Base-by-base conservation (phyloP, 495 filamentous ascomycete genomes). In the Acidiella bohemica region DNA sequence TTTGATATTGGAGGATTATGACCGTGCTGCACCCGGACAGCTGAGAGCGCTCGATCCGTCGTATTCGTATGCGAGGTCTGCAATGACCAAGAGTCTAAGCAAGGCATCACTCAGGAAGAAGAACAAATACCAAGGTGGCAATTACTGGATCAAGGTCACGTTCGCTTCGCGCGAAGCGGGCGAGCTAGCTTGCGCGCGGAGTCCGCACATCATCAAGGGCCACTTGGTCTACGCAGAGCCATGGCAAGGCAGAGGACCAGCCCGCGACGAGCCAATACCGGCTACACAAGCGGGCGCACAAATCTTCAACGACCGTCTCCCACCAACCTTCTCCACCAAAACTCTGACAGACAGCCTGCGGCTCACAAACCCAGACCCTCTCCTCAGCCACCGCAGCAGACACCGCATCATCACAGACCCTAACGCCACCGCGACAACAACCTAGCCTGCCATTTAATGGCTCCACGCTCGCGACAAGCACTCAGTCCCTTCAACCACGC, bases 81-180 rank as follows among this genome's bases (percentile, higher is more conserved):
- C 76, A 1, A 67, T 75, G 26, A 66, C 62, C 27, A 65, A 66
- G 25, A 65, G 71, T 5, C 56, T 92, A 13, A 77, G 82, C 12
- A 56, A 67, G 19, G 71, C 73, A 24, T 83, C 88, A 49, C 75
- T 81, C 46, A 67, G 65, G 39, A 81, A 84, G 55, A 78, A 83
- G 42, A 82, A 80, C 59, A 69, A 65, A 33, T 81, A 80, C 46
- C 75, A 76, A 16, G 78, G 83, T 39, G 86, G 86, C 12, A 71
- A 76, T 44, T 74, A 86, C 61, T 94, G 86, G 86, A 82, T 94
- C 50, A 93, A 93, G 53, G 69, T 94, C 36, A 94, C 86, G 1
- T 94, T 88, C 49, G 83, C 92, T 59, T 84, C 80, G 5, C 67
- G 73, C 23, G 71, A 78, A 42, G 77, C 84, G 3, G 86, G 84